Evolutionary conservation across 1,284 basidiomycete species (phyloP).

Genomic region (Hymenochaete sp.): DNA sequence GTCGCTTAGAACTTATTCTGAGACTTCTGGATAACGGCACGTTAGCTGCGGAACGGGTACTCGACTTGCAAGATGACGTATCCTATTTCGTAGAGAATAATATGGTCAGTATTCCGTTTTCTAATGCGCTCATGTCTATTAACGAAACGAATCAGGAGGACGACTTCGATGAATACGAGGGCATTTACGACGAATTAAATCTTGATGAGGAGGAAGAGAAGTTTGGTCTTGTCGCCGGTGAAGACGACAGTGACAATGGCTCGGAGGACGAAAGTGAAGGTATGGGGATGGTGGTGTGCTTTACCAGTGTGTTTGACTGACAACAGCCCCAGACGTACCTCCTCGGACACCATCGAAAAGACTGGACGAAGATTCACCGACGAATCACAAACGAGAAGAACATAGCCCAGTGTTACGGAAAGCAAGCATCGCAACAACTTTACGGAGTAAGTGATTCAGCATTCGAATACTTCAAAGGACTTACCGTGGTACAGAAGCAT

Average conservation of each 20-base stretch:
- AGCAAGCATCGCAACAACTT: slow-evolving; percentile 45
- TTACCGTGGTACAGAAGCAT: slow-evolving; percentile 31
- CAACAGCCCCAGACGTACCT: slow-evolving; percentile 41
- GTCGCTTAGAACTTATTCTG: slow-evolving; percentile 87
- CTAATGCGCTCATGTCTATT: slow-evolving; percentile 13
- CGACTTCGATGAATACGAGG: slow-evolving; percentile 95
- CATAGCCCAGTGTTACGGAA: slow-evolving; percentile 72
- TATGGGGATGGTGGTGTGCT: slow-evolving; percentile 22
- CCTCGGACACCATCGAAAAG: slow-evolving; percentile 61
- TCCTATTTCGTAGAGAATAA: slow-evolving; percentile 96
- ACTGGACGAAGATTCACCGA: slow-evolving; percentile 64
- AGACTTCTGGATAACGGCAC: slow-evolving; percentile 93
- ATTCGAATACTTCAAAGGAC: background rate
- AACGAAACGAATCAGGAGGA: slow-evolving; percentile 88
- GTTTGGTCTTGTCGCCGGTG: slow-evolving; percentile 68
- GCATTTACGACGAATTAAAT: slow-evolving; percentile 96
- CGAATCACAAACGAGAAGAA: slow-evolving; percentile 63
- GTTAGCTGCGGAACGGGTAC: slow-evolving; percentile 74
- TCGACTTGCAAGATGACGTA: slow-evolving; percentile 88
- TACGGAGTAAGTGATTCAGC: slow-evolving; percentile 48
- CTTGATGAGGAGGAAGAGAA: slow-evolving; percentile 96
- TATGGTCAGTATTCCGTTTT: slow-evolving; percentile 71
- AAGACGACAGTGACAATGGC: slow-evolving; percentile 63
- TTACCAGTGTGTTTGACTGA: background rate
- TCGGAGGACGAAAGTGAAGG: slow-evolving; percentile 72